A percentile compares a stretch with the other conserved stretches of the same genome.
phyloP scores from a whole-genome alignment of 352 stramenopile species.

The Pythium coloratum region DNA sequence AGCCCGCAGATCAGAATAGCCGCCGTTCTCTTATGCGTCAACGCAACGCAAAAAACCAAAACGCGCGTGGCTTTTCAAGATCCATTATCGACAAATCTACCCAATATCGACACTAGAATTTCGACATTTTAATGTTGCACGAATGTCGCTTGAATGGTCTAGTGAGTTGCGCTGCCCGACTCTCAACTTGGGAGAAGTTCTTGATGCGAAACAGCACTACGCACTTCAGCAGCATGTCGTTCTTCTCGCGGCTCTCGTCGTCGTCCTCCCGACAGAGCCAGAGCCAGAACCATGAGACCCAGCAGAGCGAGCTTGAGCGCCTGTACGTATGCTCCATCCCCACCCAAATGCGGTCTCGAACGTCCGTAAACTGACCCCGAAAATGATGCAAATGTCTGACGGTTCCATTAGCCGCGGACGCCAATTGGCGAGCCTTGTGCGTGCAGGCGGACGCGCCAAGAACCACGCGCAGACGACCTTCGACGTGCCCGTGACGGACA shows the following conservation, averaged over 20 bases:
- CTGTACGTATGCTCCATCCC: conserved; percentile 41
- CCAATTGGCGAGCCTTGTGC: conserved; percentile 80
- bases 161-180: background rate
- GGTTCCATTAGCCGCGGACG: conserved; percentile 48
- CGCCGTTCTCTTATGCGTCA: background rate
- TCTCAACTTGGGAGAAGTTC: background rate
- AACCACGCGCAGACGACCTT: conserved; percentile 87
- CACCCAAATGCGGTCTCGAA: background rate
- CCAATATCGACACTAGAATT: background rate
- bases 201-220: background rate
- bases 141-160: conserved; percentile 18
- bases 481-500: conserved; percentile 68
- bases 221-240: conserved; percentile 30
- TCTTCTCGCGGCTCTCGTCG: conserved; percentile 59
- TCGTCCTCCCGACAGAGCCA: conserved; percentile 34
- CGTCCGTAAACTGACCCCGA: background rate
- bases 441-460: conserved; percentile 74
- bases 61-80: conserved; percentile 12
- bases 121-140: conserved; percentile 17
- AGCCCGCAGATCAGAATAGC: conserved; percentile 1
- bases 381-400: background rate
- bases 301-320: conserved; percentile 79
- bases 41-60: background rate
- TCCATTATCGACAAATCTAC: conserved; percentile 1
- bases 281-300: conserved; percentile 59